Evolutionary conservation across 1,284 basidiomycete genomes (phyloP).

Genomic region (Erythrobasidium hasegawianum): DNA sequence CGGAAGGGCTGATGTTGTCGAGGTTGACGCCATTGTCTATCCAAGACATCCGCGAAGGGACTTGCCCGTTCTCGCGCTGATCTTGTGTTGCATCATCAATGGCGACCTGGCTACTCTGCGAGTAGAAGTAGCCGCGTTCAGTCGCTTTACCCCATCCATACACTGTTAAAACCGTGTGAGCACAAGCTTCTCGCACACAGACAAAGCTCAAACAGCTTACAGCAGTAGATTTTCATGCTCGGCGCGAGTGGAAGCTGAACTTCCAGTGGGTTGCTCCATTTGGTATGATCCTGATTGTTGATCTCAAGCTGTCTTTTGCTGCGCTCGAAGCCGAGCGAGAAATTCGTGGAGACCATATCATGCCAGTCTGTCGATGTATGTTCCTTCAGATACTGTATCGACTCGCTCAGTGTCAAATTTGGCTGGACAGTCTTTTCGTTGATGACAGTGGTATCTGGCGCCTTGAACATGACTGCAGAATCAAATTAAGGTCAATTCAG

Average conservation of each 20-base stretch:
- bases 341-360: slow-evolving; percentile 86
- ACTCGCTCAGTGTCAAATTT: slow-evolving; percentile 78
- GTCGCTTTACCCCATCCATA: slow-evolving; percentile 97
- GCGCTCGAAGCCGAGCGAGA: slow-evolving; percentile 84
- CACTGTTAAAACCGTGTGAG: too few relatives aligned
- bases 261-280: slow-evolving; percentile 97
- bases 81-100: slow-evolving; percentile 34
- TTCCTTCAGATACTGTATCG: slow-evolving; percentile 64
- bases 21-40: slow-evolving; percentile 59
- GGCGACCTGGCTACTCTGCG: slow-evolving; percentile 49
- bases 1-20: slow-evolving; percentile 35
- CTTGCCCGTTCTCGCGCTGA: slow-evolving; percentile 47
- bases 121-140: slow-evolving; percentile 60
- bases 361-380: slow-evolving; percentile 55
- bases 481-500: too few relatives aligned
- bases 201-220: neutral
- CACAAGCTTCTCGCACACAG: too few relatives aligned
- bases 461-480: slow-evolving; percentile 41
- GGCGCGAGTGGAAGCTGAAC: slow-evolving; percentile 79
- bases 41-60: slow-evolving; percentile 60
- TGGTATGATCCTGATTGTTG: slow-evolving; percentile 53
- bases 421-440: slow-evolving; percentile 49
- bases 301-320: slow-evolving; percentile 56
- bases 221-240: slow-evolving; percentile 84
- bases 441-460: slow-evolving; percentile 44